Base-by-base conservation (phyloP, 345 rosid genomes). In the Pistacia vera region DNA sequence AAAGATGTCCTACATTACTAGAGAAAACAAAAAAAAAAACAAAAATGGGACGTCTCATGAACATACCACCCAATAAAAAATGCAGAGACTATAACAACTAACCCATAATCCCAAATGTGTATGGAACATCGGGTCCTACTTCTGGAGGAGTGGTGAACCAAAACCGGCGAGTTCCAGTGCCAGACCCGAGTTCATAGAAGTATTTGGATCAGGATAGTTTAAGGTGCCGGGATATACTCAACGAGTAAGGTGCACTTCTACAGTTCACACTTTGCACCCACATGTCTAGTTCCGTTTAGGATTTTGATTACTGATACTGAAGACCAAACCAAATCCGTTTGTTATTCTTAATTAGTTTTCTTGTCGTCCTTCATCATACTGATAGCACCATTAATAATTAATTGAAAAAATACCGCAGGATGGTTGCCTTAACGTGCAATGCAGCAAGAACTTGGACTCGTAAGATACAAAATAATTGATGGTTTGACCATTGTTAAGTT, bases 21-120 rank as follows among this genome's bases (percentile, higher is more conserved):
- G 33, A 41, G 6, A 41, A 5, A n/a, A n/a, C n/a, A n/a, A n/a
- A n/a, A n/a, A n/a, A 25, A 25, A 25, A 25, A 25, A 25, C 25
- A 25, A 35, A 61, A 49, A 59, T 11, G 36, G 5, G 2, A 13
- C 12, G 30, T 16, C 9, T 41, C 8, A 20, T 36, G n/a, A 4
- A n/a, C 41, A 25, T 30, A 2, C 33, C 35, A 58, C 20, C 18
- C 4, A 30, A 49, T n/a, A 52, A 20, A 33, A n/a, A 33, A 9
- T 16, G 38, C 63, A 9, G 63, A 28, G 59, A 33, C 16, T 44
- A 18, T 17, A 8, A n/a, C n/a, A n/a, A 22, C 73, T 70, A 54
- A 71, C 87, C 87, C 7, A 84, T 81, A 69, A 84, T 51, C 8
- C 87, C 87, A 66, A 81, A 84, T 8, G 83, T 81, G 51, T 76